Evolutionary conservation across 2,329 filamentous ascomycete species (phyloP), one percentile per base, ranked within the genome.

Genomic region (Cytospora piceae): DNA sequence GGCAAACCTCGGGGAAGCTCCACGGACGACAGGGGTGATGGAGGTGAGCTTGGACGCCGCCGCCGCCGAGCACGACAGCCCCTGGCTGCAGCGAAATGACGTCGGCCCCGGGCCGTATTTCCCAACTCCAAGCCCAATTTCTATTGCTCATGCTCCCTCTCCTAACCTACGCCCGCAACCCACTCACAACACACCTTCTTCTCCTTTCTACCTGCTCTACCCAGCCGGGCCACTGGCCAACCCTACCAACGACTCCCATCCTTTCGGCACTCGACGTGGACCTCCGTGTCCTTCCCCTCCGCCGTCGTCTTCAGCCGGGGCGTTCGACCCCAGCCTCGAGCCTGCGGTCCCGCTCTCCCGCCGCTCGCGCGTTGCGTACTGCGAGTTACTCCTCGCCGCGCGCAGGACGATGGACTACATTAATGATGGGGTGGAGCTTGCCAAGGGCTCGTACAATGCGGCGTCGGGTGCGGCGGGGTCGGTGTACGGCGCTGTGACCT

Each of bases 401-500:
- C 55, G 63, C 54, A 61, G 49, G 37, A 62, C 42, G 20, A 68
- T 68, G 66, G 66, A 68, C 4, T 56, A 61, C 24, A 42, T 68
- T 17, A 63, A 39, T 7, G 34, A 55, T 12, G 31, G 52, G n/a
- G 32, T 39, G 31, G 59, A 58, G 20, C 42, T 37, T 22, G 51
- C n/a, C 27, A 53, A 39, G 37, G 46, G 22, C 20, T 42, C 51
- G 14, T 64, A 66, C 58, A 42, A 53, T 6, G 20, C 63, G 22
- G 53, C 31, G 46, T 27, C 73, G 72, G 70, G 76, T 52, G 73
- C 73, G 58, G 64, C 73, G 32, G 74, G 72, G 57, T 67, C 69
- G 14, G 71, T 74, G 9, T 77, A 77, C 68, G 73, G 69, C 66
- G 75, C 76, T 32, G 76, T 79, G 22, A 85, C 83, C 49, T 86